Evolutionary conservation across 768 basidiomycete genomes (phyloP).

Genomic region (Serendipita vermifera): DNA sequence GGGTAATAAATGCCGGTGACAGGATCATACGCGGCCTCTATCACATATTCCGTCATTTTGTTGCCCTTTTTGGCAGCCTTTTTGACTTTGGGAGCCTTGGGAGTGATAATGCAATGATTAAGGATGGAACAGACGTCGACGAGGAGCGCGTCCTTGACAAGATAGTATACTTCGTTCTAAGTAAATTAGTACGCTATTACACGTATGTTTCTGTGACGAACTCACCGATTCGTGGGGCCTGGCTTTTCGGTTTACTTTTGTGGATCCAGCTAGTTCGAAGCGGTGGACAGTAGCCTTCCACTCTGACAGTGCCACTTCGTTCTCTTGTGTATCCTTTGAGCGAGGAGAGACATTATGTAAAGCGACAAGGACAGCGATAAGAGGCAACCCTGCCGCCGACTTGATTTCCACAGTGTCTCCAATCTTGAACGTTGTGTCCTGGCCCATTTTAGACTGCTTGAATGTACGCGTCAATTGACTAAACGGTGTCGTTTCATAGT

Average conservation of each 20-base stretch:
- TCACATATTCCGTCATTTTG: conserved; percentile 45
- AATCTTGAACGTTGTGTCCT: conserved; percentile 31
- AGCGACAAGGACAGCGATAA: conserved; percentile 54
- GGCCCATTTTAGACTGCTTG: not conserved
- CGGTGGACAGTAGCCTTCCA: not conserved
- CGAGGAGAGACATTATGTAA: conserved; percentile 24
- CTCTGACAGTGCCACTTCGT: not conserved
- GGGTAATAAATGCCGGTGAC: not conserved
- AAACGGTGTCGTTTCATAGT: conserved; percentile 10
- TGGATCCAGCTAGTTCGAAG: not conserved
- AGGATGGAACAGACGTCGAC: not conserved
- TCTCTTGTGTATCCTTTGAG: not conserved
- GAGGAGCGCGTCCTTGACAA: not conserved
- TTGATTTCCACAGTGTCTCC: conserved; percentile 59
- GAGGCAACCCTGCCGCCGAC: conserved; percentile 35
- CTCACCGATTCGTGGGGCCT: not conserved
- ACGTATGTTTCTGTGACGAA: not conserved
- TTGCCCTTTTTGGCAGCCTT: conserved; percentile 38
- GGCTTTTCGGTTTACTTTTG: not conserved
- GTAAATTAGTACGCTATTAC: not conserved
- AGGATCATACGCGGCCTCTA: not conserved
- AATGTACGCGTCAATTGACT: conserved; percentile 8
- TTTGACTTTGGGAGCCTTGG: conserved; percentile 23
- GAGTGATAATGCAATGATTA: conserved; percentile 36
- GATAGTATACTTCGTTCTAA: conserved; percentile 1